Evolutionary conservation across 345 rosid species (phyloP).

Genomic region (Boechera stricta): DNA sequence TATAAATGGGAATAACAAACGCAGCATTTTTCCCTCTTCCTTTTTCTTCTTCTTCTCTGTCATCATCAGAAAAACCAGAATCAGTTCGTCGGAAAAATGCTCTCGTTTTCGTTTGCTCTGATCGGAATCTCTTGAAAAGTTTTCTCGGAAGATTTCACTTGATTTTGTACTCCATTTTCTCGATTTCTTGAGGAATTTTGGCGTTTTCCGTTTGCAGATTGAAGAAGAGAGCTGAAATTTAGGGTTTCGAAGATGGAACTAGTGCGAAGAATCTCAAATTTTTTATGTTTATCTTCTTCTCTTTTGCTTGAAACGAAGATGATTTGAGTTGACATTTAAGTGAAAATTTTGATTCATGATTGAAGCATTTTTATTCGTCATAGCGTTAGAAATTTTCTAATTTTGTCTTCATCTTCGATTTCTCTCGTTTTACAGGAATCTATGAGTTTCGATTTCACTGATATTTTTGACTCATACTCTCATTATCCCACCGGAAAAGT

Average conservation of each 20-base stretch:
- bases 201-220: neutral
- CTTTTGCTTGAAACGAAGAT: neutral
- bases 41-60: neutral
- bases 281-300: too few species aligned
- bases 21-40: neutral
- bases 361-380: neutral
- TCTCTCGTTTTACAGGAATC: constrained; percentile 44
- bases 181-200: neutral
- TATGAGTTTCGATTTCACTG: constrained; percentile 29
- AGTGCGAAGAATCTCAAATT: neutral
- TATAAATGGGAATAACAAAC: neutral
- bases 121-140: neutral
- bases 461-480: constrained; percentile 36
- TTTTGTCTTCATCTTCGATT: neutral
- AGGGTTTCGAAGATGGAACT: neutral
- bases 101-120: neutral
- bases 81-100: neutral
- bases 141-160: neutral
- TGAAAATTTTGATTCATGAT: too few species aligned
- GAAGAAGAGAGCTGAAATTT: neutral
- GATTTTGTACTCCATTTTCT: neutral
- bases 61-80: neutral
- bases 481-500: constrained; percentile 19
- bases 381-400: neutral
- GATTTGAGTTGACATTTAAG: neutral